Conservation (phyloP, 352 stramenopile species). For the Pythium plurisporium region DNA sequence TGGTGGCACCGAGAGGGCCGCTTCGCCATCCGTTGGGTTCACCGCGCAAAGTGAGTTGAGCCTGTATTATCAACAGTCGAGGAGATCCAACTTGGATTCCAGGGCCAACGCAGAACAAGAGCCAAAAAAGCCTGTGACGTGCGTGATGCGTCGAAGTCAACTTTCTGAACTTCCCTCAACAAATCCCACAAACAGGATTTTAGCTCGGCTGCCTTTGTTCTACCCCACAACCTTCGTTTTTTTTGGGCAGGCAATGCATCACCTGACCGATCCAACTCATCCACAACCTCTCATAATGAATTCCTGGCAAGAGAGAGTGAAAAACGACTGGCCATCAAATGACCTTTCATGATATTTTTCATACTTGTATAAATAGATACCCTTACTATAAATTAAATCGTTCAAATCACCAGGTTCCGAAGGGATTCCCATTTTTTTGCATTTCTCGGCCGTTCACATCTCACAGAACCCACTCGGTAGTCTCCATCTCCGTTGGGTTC, state of each 20-base stretch:
- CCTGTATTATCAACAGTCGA: background rate
- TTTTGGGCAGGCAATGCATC: background rate
- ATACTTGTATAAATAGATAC: background rate
- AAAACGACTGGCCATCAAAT: background rate
- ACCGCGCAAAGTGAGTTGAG: background rate
- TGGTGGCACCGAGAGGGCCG: background rate
- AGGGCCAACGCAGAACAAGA: slow-evolving; percentile 3
- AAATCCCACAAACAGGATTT: background rate
- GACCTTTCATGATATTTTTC: background rate
- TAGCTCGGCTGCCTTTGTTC: background rate
- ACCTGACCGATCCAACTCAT: background rate
- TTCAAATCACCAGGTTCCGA: background rate
- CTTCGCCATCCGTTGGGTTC: background rate
- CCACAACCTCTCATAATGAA: background rate
- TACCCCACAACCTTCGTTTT: background rate
- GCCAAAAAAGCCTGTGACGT: slow-evolving; percentile 4
- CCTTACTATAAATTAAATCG: background rate
- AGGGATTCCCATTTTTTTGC: background rate
- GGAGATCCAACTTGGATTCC: background rate
- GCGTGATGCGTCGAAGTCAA: slow-evolving; percentile 5
- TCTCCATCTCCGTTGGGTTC: slow-evolving; percentile 10
- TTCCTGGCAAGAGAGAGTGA: background rate
- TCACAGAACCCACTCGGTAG: background rate
- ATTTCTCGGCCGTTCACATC: background rate
- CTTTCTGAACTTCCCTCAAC: slow-evolving; percentile 7